Base-by-base conservation (phyloP, 306 rosid species). In the Hylodesmum podocarpum region DNA sequence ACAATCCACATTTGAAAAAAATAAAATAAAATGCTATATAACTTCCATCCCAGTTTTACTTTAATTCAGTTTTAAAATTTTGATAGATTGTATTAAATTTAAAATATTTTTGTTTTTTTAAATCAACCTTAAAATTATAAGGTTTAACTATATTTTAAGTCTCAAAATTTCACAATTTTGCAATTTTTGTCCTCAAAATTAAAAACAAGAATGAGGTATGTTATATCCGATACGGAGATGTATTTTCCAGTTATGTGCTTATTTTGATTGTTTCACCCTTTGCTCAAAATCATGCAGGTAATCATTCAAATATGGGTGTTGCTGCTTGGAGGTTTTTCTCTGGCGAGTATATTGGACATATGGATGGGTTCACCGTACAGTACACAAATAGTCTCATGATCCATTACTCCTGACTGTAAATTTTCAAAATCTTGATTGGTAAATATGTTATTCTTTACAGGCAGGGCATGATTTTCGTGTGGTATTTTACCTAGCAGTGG, bases 271-370 rank as follows among this genome's bases (percentile, higher is more conserved):
- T 53, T 65, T 39, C 10, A 16, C 55, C 22, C 73, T 72, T 68
- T 66, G 57, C 50, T 62, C 6, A 41, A 66, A 66, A 47, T 80
- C 73, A 33, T 62, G 78, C 84, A 95, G 99, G 97, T 95, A 68
- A 91, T 92, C 79, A 83, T 92, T 27, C 99, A 96, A 92, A 89
- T 96, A 57, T 96, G 98, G 98, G 87, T 96, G 81, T 86, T 96
- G 81, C 94, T 96, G 58, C 65, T 96, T 41, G 98, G 98, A 75
- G 99, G 99, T 47, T 88, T 96, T 82, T 54, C 85, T 62, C 33
- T 82, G 64, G 99, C 97, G 66, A 96, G 90, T 85, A 55, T 85
- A 80, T 82, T 96, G 73, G 99, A 96, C 82, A 82, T 88, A 80
- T 96, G 96, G 99, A 98, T 96, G 78, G 73, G 99, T n/a, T n/a